Percentiles rank a stretch among this genome's conserved stretches.
These are phyloP conservation scores for Cinchona pubescens DNA, from an alignment of 257 asterid species.

Conservation along the genomic window DNA sequence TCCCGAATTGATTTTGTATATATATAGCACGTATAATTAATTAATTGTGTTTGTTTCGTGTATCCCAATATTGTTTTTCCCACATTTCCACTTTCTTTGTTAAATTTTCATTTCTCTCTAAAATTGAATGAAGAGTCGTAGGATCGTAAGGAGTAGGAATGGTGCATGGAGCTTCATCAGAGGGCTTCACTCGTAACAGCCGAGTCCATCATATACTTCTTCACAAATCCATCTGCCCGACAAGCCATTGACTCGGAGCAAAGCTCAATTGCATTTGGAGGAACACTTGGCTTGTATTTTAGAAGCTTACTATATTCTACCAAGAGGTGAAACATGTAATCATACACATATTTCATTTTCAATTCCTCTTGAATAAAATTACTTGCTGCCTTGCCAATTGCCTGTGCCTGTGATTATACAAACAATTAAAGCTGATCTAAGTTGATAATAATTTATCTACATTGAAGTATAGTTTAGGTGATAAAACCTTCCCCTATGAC, in stretches of 20 bases:
- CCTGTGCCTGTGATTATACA: constrained; percentile 61
- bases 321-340: constrained; percentile 81
- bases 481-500: too few relatives aligned
- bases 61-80: constrained; percentile 56
- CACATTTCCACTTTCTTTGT: constrained; percentile 51
- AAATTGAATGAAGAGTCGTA: constrained; percentile 44
- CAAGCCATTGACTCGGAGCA: constrained; percentile 76
- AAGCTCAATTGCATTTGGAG: constrained; percentile 52
- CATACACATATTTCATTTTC: constrained; percentile 67
- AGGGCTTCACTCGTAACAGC: constrained; percentile 46
- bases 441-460: too few relatives aligned
- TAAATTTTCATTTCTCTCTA: constrained; percentile 27
- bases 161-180: constrained; percentile 39
- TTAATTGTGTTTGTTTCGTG: constrained; percentile 25
- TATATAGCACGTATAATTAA: background rate
- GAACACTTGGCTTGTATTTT: constrained; percentile 59
- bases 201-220: constrained; percentile 58
- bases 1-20: too few relatives aligned
- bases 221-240: constrained; percentile 37
- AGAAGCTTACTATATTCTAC: constrained; percentile 64
- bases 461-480: too few relatives aligned
- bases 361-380: constrained; percentile 50
- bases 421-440: too few relatives aligned
- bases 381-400: constrained; percentile 63
- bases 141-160: constrained; percentile 64